Base-by-base conservation (phyloP, 1,139 yeast species). In the Diutina neorugosa region DNA sequence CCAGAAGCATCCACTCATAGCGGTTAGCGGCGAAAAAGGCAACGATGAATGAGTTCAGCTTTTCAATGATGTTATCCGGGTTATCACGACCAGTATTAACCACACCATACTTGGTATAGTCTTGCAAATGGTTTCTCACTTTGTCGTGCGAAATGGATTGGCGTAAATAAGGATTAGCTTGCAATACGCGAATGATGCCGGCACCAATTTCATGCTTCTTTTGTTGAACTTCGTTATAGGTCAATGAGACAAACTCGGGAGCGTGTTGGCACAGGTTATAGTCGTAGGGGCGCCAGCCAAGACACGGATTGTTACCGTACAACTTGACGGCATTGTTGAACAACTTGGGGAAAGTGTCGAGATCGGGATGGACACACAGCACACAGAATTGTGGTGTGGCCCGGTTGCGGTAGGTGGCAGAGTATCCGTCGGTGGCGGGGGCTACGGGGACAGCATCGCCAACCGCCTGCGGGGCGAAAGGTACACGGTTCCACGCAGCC, bases 1-100 rank as follows among this genome's bases (percentile, higher is more conserved):
- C 86, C n/a, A 84, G 63, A 27, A 82, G 61, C 8, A 73, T 66
- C 88, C 88, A 83, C 60, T 82, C 84, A 6, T 73, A 68, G 55
- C 80, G 66, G 62, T 83, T 83, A 52, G 77, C 74, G 18, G 84
- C 74, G 62, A 77, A 77, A 21, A 83, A 60, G 1, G 82, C 70
- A 14, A 82, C 80, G 41, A 78, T 66, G 60, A 79, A 81, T 3
- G 65, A 61, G 20, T 25, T 27, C 37, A 34, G 27, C 40, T 46
- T 46, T 27, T 46, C 50, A 16, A 46, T 46, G 21, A 46, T 46
- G 27, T 46, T n/a, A 18, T 46, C 50, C 7, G 49, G 37, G 51
- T 68, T 61, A 44, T 54, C 40, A 14, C 50, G 31, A 8, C 50
- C 50, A 41, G 69, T 69, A 37, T 67, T 66, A 2, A 52, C 53